Conservation (phyloP, 495 filamentous ascomycete species). For the Pyronema domesticum region DNA sequence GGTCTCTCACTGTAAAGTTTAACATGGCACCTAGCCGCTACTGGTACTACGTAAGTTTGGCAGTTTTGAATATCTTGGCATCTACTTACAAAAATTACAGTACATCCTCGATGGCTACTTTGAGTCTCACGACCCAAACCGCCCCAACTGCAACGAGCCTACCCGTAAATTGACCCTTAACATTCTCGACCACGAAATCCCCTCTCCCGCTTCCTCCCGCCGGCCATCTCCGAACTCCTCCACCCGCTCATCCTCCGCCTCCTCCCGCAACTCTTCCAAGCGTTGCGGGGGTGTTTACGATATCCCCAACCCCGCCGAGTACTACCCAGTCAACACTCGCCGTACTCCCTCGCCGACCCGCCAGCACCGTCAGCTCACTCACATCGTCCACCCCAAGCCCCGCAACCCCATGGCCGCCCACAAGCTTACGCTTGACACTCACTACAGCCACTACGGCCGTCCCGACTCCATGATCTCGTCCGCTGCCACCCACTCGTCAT, state of each 20-base stretch:
- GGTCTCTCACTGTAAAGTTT: slow-evolving; percentile 89
- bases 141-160: slow-evolving; percentile 78
- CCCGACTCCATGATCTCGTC: slow-evolving; percentile 53
- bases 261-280: slow-evolving; percentile 29
- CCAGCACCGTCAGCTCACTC: slow-evolving; percentile 67
- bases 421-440: slow-evolving; percentile 60
- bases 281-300: slow-evolving; percentile 18
- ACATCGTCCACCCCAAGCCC: slow-evolving; percentile 67
- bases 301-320: slow-evolving; percentile 23
- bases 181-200: slow-evolving; percentile 35
- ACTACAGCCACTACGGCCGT: slow-evolving; percentile 34
- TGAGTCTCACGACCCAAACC: slow-evolving; percentile 88
- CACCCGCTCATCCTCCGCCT: slow-evolving; percentile 32
- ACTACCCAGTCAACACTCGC: slow-evolving; percentile 37
- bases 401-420: slow-evolving; percentile 79
- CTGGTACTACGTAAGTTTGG: slow-evolving; percentile 80
- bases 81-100: slow-evolving; percentile 17
- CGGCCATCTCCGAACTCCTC: slow-evolving; percentile 33
- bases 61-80: slow-evolving; percentile 1
- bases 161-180: slow-evolving; percentile 91
- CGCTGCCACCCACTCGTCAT: slow-evolving; percentile 38
- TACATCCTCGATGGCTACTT: slow-evolving; percentile 99
- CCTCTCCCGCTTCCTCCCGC: slow-evolving; percentile 4
- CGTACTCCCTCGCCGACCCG: slow-evolving; percentile 27
- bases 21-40: slow-evolving; percentile 74